phyloP scores from a whole-genome alignment of 805 yeast genomes.

The Wickerhamiella vanderwaltii region DNA sequence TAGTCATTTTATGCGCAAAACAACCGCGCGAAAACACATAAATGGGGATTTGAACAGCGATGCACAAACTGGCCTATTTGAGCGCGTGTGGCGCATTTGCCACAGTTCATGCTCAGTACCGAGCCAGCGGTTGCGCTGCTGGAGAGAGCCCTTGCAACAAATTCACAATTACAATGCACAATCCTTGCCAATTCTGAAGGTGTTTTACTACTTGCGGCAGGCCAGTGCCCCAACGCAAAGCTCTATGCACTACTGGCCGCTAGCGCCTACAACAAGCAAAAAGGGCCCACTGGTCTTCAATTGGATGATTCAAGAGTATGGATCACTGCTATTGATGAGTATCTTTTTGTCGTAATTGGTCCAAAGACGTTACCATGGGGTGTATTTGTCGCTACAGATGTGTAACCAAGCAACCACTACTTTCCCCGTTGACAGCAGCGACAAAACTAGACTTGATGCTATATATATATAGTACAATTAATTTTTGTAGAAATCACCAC shows the following conservation, averaged over 20 bases:
- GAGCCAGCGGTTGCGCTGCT: conserved; percentile 8
- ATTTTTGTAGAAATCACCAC: conserved; percentile 15
- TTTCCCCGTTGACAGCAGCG: background rate
- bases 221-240: background rate
- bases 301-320: conserved; percentile 2
- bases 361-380: conserved; percentile 10
- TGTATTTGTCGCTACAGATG: background rate
- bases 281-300: background rate
- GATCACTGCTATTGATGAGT: background rate
- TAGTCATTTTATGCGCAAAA: no score
- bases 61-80: no score
- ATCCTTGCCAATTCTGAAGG: conserved; percentile 1
- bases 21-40: no score
- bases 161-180: background rate
- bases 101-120: conserved; percentile 10
- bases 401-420: background rate
- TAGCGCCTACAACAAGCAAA: background rate
- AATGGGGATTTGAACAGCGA: no score
- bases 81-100: no score
- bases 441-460: background rate
- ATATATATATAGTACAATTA: no score
- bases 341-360: conserved; percentile 1
- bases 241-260: conserved; percentile 5
- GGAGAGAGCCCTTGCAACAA: background rate
- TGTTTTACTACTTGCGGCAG: background rate